Conservation (phyloP, 1,139 yeast genomes). For the Candida tetrigidarum region DNA sequence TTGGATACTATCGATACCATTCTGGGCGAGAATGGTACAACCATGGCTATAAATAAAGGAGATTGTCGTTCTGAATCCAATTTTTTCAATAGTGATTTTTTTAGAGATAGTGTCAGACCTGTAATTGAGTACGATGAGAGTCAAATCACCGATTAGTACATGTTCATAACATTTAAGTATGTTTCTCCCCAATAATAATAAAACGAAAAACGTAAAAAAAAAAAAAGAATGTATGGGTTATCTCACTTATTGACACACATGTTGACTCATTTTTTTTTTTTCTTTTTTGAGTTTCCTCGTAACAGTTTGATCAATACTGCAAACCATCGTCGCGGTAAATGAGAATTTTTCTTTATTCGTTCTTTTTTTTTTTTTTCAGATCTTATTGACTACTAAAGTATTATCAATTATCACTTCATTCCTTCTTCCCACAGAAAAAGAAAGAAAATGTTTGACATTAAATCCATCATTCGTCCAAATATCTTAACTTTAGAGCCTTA, state of each 20-base stretch:
- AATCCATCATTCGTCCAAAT: conserved; percentile 77
- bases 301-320: no score
- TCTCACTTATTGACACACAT: background rate
- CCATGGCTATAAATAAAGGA: conserved; percentile 2
- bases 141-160: conserved; percentile 14
- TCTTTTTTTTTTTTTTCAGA: background rate
- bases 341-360: background rate
- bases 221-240: background rate
- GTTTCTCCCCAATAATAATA: no score
- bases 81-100: conserved; percentile 16
- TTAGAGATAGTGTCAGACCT: conserved; percentile 14
- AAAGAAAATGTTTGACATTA: conserved; percentile 61
- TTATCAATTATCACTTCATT: background rate
- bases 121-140: conserved; percentile 16
- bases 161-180: background rate
- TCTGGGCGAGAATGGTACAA: background rate
- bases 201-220: no score
- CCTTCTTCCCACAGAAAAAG: no score
- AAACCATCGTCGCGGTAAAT: no score
- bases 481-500: conserved; percentile 83
- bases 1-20: conserved; percentile 14
- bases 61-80: conserved; percentile 8
- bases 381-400: background rate
- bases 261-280: conserved; percentile 6
- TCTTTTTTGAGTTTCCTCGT: no score